Evolutionary conservation across 2,329 filamentous ascomycete species (phyloP), one percentile per base, ranked within the genome.

Genomic region (Colletotrichum eremochloae): DNA sequence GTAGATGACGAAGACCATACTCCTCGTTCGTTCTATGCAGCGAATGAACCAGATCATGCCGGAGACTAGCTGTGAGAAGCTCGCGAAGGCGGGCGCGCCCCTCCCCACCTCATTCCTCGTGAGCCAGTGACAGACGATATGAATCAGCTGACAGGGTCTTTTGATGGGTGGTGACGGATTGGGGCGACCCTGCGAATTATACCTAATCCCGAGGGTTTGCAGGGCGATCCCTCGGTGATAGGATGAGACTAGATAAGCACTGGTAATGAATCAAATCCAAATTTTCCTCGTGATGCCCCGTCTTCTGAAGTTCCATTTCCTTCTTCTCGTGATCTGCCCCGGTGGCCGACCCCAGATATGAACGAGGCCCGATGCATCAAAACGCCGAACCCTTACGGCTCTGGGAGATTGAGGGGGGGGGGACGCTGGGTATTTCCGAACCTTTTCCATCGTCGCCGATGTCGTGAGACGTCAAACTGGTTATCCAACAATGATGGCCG

Each of bases 131-230:
- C 40, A 70, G 42, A 56, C 40, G 46, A 56, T 55, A 29, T 62
- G 67, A 72, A 70, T 72, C 64, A 72, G 66, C 70, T 65, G 70
- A 72, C 70, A 70, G 67, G 66, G 70, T 31, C 52, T 40, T 56
- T 46, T 36, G 15, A 8, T 18, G 33, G 40, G 70, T 67, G 48
- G 67, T 70, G 55, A 65, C 67, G 61, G 70, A 72, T 65, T 42
- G 50, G 66, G 18, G 53, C 60, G 48, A 42, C 55, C 46, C 29
- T 48, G 52, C 31, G 20, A 36, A 57, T 11, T 20, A 65, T 61
- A 70, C 66, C 60, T 72, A 70, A 70, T 70, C 66, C 66, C 61
- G 55, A 72, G 66, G 40, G 42, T 55, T 55, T 20, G 33, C 60
- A 64, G 60, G 60, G 70, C 38, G 53, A 46, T 64, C 52, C 56